Evolutionary conservation across 2,329 filamentous ascomycete genomes (phyloP).

Genomic region (Fusarium oxysporum): DNA sequence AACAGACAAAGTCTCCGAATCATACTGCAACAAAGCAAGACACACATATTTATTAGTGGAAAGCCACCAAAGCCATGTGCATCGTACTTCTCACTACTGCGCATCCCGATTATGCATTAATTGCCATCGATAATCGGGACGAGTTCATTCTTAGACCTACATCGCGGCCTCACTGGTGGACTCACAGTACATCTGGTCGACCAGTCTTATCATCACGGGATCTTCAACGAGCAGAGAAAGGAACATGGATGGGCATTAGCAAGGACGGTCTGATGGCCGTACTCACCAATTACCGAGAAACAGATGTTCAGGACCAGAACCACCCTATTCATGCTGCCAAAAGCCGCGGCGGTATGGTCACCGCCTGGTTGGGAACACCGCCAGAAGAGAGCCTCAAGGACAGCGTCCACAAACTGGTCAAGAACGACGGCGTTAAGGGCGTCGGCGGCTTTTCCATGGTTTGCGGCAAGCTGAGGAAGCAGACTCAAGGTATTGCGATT

Average conservation of each 20-base stretch:
- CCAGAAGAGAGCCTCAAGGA: slow-evolving; percentile 60
- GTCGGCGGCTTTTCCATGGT: slow-evolving; percentile 75
- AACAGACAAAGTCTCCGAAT: slow-evolving; percentile 5
- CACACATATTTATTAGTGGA: neutral
- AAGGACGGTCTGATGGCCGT: slow-evolving; percentile 70
- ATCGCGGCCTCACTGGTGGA: slow-evolving; percentile 74
- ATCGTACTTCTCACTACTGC: slow-evolving; percentile 81
- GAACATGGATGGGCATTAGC: slow-evolving; percentile 75
- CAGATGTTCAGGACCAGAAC: slow-evolving; percentile 58
- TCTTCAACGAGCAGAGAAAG: slow-evolving; percentile 70
- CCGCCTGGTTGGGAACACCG: slow-evolving; percentile 67
- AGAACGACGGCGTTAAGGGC: slow-evolving; percentile 65
- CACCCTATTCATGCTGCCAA: slow-evolving; percentile 66
- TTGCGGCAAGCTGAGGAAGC: slow-evolving; percentile 68
- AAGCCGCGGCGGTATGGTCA: slow-evolving; percentile 74
- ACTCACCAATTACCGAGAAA: slow-evolving; percentile 75
- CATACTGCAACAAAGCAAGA: neutral
- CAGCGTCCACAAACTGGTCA: slow-evolving; percentile 65
- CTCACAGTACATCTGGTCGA: slow-evolving; percentile 54
- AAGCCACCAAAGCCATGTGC: slow-evolving; percentile 67
- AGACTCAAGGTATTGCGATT: slow-evolving; percentile 66
- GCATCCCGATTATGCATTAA: slow-evolving; percentile 79
- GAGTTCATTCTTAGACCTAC: slow-evolving; percentile 75
- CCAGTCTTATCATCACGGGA: slow-evolving; percentile 70
- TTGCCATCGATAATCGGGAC: slow-evolving; percentile 83